Percentiles rank a stretch among this genome's conserved stretches.
phyloP scores from a whole-genome alignment of 2,329 filamentous ascomycete genomes.

The Capronia americana region DNA sequence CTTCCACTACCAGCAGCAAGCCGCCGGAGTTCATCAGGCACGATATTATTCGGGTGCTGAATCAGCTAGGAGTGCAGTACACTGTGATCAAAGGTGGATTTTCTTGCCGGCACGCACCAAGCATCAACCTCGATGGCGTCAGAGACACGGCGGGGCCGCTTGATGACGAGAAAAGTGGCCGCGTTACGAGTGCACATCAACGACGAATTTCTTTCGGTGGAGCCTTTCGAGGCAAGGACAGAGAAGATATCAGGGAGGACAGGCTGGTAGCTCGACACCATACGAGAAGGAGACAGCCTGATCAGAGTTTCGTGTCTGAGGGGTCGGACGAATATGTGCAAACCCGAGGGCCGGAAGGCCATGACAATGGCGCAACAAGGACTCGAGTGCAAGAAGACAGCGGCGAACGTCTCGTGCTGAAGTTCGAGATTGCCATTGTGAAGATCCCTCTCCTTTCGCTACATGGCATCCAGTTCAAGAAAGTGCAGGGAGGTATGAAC shows the following conservation, averaged over 20 bases:
- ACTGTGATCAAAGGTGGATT: constrained; percentile 94
- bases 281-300: constrained; percentile 58
- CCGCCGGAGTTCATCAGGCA: constrained; percentile 82
- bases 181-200: constrained; percentile 64
- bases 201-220: constrained; percentile 86
- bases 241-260: constrained; percentile 73
- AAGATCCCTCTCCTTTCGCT: constrained; percentile 92
- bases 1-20: constrained; percentile 93
- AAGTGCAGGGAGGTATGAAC: constrained; percentile 93
- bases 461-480: constrained; percentile 98
- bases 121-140: constrained; percentile 82
- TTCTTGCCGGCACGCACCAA: constrained; percentile 83
- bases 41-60: constrained; percentile 89
- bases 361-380: constrained; percentile 81
- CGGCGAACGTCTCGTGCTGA: constrained; percentile 79
- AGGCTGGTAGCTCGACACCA: constrained; percentile 45
- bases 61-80: constrained; percentile 87
- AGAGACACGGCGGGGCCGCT: constrained; percentile 55
- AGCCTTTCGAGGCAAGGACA: constrained; percentile 65
- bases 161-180: constrained; percentile 54
- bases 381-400: constrained; percentile 91
- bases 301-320: constrained; percentile 81
- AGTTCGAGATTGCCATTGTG: constrained; percentile 96
- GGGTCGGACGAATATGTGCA: constrained; percentile 76
- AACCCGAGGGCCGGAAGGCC: constrained; percentile 55